Percentiles rank a stretch among this genome's conserved stretches.
These are phyloP conservation scores for Alternaria atra DNA, from an alignment of 2,329 filamentous ascomycete species.

Conservation along the genomic window DNA sequence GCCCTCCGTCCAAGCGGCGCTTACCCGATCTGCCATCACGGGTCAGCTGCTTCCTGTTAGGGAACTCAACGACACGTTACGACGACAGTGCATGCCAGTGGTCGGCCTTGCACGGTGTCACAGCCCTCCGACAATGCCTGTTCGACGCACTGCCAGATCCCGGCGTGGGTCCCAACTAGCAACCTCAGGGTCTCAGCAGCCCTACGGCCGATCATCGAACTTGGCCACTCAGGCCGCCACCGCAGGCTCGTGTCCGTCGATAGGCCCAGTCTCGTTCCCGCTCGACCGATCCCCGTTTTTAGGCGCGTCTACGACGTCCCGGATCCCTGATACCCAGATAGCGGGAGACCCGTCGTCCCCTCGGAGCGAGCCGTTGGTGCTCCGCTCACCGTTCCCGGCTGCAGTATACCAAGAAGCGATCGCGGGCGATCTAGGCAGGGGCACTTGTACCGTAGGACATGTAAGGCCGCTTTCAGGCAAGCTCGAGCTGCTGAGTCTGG, in stretches of 20 bases:
- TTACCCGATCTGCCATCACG: neutral
- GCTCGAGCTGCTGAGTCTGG: slow-evolving; percentile 12
- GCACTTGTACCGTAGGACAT: neutral
- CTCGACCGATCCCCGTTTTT: slow-evolving; percentile 2
- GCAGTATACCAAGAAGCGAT: slow-evolving; percentile 4
- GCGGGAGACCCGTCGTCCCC: slow-evolving; percentile 2
- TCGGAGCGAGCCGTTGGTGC: slow-evolving; percentile 7
- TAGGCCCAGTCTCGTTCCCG: slow-evolving; percentile 8
- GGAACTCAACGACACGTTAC: neutral
- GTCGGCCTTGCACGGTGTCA: slow-evolving; percentile 1
- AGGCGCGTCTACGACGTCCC: slow-evolving; percentile 4
- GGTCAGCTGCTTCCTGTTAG: slow-evolving; percentile 1
- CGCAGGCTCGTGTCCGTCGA: slow-evolving; percentile 1
- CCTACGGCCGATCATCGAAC: slow-evolving; percentile 4
- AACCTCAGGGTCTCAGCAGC: slow-evolving; percentile 7
- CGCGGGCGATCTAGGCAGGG: slow-evolving; percentile 1
- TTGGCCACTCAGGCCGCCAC: slow-evolving; percentile 1
- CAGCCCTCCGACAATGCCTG: slow-evolving; percentile 16
- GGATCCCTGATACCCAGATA: slow-evolving; percentile 3
- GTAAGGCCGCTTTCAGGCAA: slow-evolving; percentile 9
- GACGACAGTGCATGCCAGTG: slow-evolving; percentile 1
- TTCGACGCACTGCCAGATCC: slow-evolving; percentile 12
- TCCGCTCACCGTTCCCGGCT: slow-evolving; percentile 4
- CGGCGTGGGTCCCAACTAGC: slow-evolving; percentile 9
- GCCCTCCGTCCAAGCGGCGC: neutral